Percentiles rank a stretch among this genome's conserved stretches.
phyloP scores from a whole-genome alignment of 257 asterid species.

The Solanum medicagineum region DNA sequence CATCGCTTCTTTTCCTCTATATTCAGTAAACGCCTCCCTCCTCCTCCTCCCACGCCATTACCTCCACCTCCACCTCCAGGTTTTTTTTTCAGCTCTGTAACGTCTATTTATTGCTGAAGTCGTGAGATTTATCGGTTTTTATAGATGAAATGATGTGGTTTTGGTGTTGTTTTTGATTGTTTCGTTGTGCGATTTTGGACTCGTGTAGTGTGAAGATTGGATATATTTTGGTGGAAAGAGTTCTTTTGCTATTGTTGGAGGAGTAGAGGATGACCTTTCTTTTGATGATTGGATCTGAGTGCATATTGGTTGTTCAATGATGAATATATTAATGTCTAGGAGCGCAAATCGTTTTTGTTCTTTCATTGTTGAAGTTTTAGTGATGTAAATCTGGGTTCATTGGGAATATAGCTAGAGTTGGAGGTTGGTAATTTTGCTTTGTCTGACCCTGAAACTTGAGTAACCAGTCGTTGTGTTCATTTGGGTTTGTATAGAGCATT shows the following conservation, averaged over 20 bases:
- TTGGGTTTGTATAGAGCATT: not conserved
- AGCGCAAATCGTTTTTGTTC: not conserved
- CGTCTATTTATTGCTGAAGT: not conserved
- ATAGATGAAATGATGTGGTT: not conserved
- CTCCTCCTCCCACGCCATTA: conserved; percentile 17
- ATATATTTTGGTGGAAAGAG: not conserved
- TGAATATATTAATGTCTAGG: not conserved
- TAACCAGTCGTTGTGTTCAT: not conserved
- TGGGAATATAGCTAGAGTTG: not conserved
- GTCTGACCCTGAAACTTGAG: not conserved
- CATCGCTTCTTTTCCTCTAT: conserved; percentile 50
- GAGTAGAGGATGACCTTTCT: not conserved
- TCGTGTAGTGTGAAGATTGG: not conserved
- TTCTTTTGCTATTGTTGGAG: not conserved
- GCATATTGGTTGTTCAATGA: not conserved
- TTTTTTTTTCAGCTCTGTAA: not conserved
- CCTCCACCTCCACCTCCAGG: conserved; percentile 35
- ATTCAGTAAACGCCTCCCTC: conserved; percentile 44
- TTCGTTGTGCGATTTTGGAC: not conserved
- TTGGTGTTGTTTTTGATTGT: not conserved
- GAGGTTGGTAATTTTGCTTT: not conserved
- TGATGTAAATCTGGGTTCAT: not conserved
- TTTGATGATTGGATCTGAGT: not conserved
- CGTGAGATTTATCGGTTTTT: not conserved
- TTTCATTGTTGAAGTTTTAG: not conserved